Percentiles rank a stretch among this genome's conserved stretches.
Conservation (phyloP, 2,329 filamentous ascomycete genomes). For the Onygena corvina region DNA sequence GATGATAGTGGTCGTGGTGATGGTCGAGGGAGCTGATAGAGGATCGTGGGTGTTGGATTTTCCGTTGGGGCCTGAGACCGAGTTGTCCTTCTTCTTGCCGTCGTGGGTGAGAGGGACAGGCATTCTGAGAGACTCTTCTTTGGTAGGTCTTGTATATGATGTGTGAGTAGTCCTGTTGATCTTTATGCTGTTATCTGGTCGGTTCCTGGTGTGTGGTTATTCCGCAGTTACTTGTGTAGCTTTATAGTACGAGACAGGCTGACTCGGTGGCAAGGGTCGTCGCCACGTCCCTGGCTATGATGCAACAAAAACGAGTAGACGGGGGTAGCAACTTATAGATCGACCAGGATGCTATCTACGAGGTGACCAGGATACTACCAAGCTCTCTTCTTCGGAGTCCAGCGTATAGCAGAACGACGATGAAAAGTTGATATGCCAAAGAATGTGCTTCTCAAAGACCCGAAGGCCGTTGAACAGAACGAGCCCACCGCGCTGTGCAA, state of each 20-base stretch:
- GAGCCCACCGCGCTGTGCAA: conserved; percentile 46
- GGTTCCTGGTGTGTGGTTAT: background rate
- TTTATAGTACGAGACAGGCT: background rate
- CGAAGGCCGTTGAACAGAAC: conserved; percentile 38
- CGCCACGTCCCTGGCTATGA: background rate
- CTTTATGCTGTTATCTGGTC: background rate
- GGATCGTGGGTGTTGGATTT: conserved; percentile 5
- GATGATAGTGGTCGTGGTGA: background rate
- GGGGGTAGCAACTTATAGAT: background rate
- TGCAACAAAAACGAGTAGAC: background rate
- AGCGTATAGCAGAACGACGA: conserved; percentile 14
- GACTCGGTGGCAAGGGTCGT: background rate
- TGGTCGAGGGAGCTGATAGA: conserved; percentile 1
- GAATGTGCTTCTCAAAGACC: conserved; percentile 40
- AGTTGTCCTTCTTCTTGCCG: conserved; percentile 2
- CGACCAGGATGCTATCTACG: no score
- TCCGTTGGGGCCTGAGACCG: conserved; percentile 4
- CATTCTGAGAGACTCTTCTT: no score
- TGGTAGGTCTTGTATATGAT: no score
- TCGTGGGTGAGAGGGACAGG: conserved; percentile 1
- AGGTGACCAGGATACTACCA: no score
- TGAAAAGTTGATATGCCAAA: conserved; percentile 29
- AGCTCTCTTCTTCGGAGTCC: conserved; percentile 13
- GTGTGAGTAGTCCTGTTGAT: no score
- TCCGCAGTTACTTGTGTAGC: background rate